Evolutionary conservation across 106 monocot species (phyloP).

Genomic region (Ottelia alismoides): DNA sequence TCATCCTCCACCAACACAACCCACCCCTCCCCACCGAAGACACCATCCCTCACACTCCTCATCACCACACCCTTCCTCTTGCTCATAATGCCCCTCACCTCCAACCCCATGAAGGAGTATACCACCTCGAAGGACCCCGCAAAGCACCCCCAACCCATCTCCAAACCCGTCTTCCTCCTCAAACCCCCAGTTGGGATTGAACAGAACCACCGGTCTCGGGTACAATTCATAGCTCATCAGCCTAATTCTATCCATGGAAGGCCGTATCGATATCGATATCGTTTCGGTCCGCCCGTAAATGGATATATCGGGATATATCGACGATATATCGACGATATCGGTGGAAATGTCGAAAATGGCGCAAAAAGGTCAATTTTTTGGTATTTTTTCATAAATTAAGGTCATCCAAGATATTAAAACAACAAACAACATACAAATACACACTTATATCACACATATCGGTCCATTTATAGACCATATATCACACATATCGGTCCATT

Average conservation of each 20-base stretch:
- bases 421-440: too few species aligned
- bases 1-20: conserved; percentile 70
- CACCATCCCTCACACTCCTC: conserved; percentile 48
- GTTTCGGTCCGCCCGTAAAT: conserved; percentile 42
- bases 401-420: too few species aligned
- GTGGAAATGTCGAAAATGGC: too few species aligned
- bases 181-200: conserved; percentile 82
- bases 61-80: conserved; percentile 66
- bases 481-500: too few species aligned
- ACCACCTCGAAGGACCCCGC: conserved; percentile 69
- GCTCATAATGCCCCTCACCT: conserved; percentile 69
- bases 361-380: too few species aligned
- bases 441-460: too few species aligned
- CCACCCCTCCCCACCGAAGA: conserved; percentile 48
- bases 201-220: conserved; percentile 67
- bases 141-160: conserved; percentile 26
- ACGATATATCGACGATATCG: too few species aligned
- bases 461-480: too few species aligned
- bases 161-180: conserved; percentile 51
- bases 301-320: too few species aligned
- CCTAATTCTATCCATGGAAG: conserved; percentile 28
- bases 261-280: conserved; percentile 60
- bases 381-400: too few species aligned
- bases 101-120: conserved; percentile 92
- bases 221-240: conserved; percentile 20